Evolutionary conservation across 331 rosid genomes (phyloP).

Genomic region (Pyrus hybrid): DNA sequence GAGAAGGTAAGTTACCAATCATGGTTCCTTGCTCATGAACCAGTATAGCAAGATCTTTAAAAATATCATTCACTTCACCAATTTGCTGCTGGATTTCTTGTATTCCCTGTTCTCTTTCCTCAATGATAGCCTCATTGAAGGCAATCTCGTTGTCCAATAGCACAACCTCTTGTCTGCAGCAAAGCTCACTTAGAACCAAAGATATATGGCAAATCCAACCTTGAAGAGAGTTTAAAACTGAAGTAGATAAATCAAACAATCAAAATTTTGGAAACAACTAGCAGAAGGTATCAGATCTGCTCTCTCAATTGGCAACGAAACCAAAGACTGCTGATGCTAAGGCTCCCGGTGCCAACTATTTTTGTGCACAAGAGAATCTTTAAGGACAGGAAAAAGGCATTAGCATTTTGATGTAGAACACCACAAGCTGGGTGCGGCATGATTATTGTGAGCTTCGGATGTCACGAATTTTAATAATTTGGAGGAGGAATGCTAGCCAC

Average conservation of each 20-base stretch:
- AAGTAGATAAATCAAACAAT: not conserved
- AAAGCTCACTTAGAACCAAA: constrained; percentile 19
- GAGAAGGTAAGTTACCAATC: constrained; percentile 53
- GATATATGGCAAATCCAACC: not conserved
- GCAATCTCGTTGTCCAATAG: constrained; percentile 88
- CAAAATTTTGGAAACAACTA: not conserved
- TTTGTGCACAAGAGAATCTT: not conserved
- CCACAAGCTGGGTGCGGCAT: not conserved
- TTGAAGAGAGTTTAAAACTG: not conserved
- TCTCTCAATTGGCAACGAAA: not conserved
- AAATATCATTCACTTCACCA: constrained; percentile 95
- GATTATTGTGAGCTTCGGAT: not conserved
- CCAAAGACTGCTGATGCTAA: not conserved
- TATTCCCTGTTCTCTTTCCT: constrained; percentile 98
- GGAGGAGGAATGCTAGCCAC: not conserved
- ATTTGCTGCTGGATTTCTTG: constrained; percentile 98
- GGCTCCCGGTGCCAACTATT: not conserved
- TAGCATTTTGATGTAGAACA: not conserved
- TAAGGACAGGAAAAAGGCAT: not conserved
- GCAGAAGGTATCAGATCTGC: not conserved
- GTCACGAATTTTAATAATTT: not conserved
- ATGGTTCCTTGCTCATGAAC: constrained; percentile 97
- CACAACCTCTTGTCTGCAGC: constrained; percentile 88
- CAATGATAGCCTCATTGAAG: constrained; percentile 92
- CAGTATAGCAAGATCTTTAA: constrained; percentile 95